Evolutionary conservation across 1,284 basidiomycete species (phyloP), one percentile per base, ranked within the genome.

Genomic region (Veloporphyrellus conicus): DNA sequence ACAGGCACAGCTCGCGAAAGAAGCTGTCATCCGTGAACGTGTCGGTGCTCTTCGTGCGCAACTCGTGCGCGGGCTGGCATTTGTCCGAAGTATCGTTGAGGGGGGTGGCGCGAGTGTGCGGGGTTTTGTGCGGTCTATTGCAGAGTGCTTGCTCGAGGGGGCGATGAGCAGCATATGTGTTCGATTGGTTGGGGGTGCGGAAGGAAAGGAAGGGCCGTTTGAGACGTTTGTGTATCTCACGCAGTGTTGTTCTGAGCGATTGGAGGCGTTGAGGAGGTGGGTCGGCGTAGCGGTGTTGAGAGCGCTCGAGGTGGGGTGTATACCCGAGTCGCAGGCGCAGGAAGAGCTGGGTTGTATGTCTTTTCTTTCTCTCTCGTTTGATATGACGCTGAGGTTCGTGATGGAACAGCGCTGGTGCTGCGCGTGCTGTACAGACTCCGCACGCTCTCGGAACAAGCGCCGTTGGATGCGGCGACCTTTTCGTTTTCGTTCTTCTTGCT

Each of bases 401-500:
- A 15, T 37, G 20, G 12, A 29, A 48, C 49, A 86, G 92, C 78
- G 16, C 75, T 97, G 22, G 77, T 93, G 25, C 75, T 90, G 35
- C 89, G 95, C 16, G 84, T 98, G 2, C 72, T 99, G 1, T 92
- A 97, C 65, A 84, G 91, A 27, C 66, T 99, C 2, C 84, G 90
- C 27, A 88, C 82, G 49, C 71, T 94, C 3, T 85, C 90, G 0
- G 90, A 95, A 56, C 85, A 91, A 59, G 71, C 79, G 0, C 82
- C 91, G 0, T 86, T 99, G 41, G 91, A 96, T 61, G 77, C 84
- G 0, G 81, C 86, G 1, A 93, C 93, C 0, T 94, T 90, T 65
- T 82, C 89, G 0, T 91, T 95, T 57, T 69, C 83, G 1, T 86
- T 84, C 39, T 89, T 93, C 7, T 73, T 99, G 12, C 71, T 99